These are phyloP conservation scores for Leucaena leucocephala DNA, from an alignment of 306 rosid genomes.

Conservation along the genomic window DNA sequence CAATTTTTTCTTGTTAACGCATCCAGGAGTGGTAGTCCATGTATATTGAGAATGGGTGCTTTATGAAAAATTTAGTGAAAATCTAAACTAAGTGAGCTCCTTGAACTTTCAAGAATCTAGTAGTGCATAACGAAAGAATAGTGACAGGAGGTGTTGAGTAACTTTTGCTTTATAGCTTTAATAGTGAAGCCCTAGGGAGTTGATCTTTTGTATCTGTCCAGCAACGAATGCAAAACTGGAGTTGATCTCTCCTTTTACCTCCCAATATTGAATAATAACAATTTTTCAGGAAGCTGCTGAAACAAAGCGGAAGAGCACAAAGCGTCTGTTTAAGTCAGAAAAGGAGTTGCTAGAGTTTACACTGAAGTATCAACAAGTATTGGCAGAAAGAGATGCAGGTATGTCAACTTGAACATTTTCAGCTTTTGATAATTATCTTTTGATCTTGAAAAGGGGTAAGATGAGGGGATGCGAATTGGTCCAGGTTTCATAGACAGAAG, in stretches of 20 bases:
- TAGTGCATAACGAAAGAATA: not conserved
- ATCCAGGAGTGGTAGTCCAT: not conserved
- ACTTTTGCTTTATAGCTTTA: not conserved
- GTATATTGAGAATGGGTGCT: not conserved
- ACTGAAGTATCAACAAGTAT: slow-evolving; percentile 87
- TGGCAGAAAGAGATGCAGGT: slow-evolving; percentile 92
- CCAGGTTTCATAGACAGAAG: not conserved
- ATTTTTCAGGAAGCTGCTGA: slow-evolving; percentile 67
- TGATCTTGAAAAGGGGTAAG: not conserved
- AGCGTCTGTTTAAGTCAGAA: slow-evolving; percentile 81
- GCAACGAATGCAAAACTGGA: not conserved
- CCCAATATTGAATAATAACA: not conserved
- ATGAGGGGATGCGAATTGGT: not conserved
- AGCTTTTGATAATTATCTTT: slow-evolving; percentile 2
- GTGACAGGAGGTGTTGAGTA: not conserved
- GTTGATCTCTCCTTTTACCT: not conserved
- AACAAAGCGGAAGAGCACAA: slow-evolving; percentile 73
- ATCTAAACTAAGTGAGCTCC: not conserved
- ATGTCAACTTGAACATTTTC: slow-evolving; percentile 40
- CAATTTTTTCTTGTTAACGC: not conserved
- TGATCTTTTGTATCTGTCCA: slow-evolving; percentile 3
- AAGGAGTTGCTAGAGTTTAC: slow-evolving; percentile 88
- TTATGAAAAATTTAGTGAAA: not conserved
- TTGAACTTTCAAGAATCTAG: not conserved
- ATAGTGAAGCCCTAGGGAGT: not conserved